These are phyloP conservation scores for Solanum appendiculatum DNA, from an alignment of 257 asterid genomes.

Conservation along the genomic window DNA sequence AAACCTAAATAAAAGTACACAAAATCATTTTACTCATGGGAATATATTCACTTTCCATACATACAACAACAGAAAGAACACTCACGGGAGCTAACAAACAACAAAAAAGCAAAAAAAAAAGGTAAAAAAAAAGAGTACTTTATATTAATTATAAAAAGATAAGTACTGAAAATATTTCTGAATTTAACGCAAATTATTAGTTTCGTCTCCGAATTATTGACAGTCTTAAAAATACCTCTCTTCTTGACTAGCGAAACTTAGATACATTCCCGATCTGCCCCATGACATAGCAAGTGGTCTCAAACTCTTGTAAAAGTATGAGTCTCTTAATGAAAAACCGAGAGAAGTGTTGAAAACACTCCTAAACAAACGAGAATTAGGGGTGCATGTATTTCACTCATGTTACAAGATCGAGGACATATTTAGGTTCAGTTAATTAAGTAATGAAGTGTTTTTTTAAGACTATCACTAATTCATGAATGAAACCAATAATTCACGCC, in stretches of 20 bases:
- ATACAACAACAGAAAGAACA: not conserved
- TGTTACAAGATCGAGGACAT: not conserved
- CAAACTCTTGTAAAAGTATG: too few species aligned
- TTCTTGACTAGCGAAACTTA: too few species aligned
- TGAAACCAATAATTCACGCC: too few species aligned
- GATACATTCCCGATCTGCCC: too few species aligned
- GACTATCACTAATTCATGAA: rapidly evolving
- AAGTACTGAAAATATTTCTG: too few species aligned
- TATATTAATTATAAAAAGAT: not conserved
- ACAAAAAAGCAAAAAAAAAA: not conserved
- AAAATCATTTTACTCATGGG: not conserved
- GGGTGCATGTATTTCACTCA: too few species aligned
- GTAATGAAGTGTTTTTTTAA: too few species aligned
- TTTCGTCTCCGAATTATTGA: not conserved
- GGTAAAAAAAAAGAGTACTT: not conserved
- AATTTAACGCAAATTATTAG: too few species aligned
- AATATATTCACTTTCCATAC: slow-evolving; percentile 16
- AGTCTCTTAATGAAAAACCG: not conserved
- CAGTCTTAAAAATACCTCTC: not conserved
- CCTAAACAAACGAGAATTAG: too few species aligned
- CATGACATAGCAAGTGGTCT: not conserved
- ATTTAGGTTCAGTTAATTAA: too few species aligned
- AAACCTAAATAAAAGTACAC: not conserved
- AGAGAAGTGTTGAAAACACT: too few species aligned
- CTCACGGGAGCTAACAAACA: slow-evolving; percentile 23